A percentile compares a stretch with the other conserved stretches of the same genome.
phyloP scores from a whole-genome alignment of 345 rosid species.

The Eucalyptus regnans region DNA sequence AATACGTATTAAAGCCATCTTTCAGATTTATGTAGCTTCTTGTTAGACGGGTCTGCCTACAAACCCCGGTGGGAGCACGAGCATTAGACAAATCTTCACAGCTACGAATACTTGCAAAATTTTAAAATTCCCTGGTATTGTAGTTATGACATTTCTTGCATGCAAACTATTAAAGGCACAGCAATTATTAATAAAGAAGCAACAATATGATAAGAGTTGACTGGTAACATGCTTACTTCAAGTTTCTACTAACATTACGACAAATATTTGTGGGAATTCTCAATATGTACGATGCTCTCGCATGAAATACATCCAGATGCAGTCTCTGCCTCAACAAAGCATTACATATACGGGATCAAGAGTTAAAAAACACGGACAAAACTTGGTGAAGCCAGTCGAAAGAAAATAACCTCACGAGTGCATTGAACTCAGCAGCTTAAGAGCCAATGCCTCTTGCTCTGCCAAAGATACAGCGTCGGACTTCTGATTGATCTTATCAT shows the following conservation, averaged over 20 bases:
- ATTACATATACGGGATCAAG: not conserved
- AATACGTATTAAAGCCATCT: not conserved
- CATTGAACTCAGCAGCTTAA: constrained; percentile 53
- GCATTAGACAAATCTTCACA: not conserved
- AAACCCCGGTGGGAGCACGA: not conserved
- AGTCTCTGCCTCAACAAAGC: not conserved
- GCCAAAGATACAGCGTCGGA: constrained; percentile 45
- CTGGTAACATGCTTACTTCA: not conserved
- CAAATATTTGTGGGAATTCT: not conserved
- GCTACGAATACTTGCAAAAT: not conserved
- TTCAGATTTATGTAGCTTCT: not conserved
- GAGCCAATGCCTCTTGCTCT: constrained; percentile 84
- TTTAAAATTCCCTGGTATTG: not conserved
- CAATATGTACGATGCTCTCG: not conserved
- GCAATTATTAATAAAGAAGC: not conserved
- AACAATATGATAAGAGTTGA: not conserved
- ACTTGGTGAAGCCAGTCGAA: not conserved
- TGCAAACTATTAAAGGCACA: not conserved
- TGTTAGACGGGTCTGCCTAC: not conserved
- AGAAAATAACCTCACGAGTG: constrained; percentile 3
- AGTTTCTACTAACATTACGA: not conserved
- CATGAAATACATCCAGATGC: not conserved
- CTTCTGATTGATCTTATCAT: constrained; percentile 1
- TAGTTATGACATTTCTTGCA: not conserved
- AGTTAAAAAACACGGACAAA: not conserved